Conservation (phyloP, 2,329 filamentous ascomycete species). For the Tolypocladium amazonense region DNA sequence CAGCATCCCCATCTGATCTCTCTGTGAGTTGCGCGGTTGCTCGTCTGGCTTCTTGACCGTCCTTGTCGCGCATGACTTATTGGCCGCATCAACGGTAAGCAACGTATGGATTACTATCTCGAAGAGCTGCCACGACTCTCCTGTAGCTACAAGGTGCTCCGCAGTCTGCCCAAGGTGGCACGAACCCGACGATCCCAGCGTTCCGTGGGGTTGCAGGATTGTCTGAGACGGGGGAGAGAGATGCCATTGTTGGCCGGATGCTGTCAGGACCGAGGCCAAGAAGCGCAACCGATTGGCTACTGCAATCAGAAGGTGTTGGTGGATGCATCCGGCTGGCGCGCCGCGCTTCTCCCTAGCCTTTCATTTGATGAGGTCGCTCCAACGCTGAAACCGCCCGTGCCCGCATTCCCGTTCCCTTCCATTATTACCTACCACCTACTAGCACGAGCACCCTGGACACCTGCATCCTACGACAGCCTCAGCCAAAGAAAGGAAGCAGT, state of each 20-base stretch:
- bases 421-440: no score
- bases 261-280: background rate
- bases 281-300: background rate
- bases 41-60: no score
- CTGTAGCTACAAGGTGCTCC: background rate
- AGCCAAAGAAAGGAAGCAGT: background rate
- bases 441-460: background rate
- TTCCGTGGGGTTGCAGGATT: background rate
- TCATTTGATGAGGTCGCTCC: conserved; percentile 1
- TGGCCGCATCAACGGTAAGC: no score
- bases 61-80: no score
- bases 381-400: conserved; percentile 3
- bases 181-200: background rate
- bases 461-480: background rate
- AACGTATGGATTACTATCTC: no score
- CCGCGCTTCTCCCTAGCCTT: background rate
- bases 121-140: no score
- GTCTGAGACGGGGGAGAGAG: background rate
- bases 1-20: background rate
- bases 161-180: background rate
- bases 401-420: background rate
- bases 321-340: background rate
- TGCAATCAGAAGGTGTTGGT: no score
- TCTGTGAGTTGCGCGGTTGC: no score
- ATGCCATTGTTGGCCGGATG: background rate